phyloP scores from a whole-genome alignment of 257 asterid genomes.

The Solanum megistacrolobum region DNA sequence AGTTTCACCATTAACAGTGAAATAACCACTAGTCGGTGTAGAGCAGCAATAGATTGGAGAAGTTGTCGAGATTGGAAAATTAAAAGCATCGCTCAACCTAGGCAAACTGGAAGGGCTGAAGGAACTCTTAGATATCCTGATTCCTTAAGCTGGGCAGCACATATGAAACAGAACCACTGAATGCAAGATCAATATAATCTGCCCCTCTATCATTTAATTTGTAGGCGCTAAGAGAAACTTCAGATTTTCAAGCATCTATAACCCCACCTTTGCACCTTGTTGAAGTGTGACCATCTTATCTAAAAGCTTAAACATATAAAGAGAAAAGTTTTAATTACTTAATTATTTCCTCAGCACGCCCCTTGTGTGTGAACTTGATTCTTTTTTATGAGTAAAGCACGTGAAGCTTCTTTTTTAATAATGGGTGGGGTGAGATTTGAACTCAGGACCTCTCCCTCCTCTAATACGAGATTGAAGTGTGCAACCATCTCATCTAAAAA shows the following conservation, averaged over 20 bases:
- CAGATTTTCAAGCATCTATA: neutral
- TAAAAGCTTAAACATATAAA: neutral
- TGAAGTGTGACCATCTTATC: neutral
- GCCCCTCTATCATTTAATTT: neutral
- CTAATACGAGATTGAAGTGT: neutral
- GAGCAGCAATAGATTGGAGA: neutral
- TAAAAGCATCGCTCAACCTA: neutral
- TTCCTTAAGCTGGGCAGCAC: neutral
- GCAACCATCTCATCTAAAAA: neutral
- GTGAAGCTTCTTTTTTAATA: neutral
- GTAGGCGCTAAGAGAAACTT: neutral
- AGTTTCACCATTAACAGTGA: neutral
- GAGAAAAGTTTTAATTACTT: neutral
- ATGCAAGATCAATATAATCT: neutral
- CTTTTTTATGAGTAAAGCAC: neutral
- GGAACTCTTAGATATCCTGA: neutral
- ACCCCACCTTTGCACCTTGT: neutral
- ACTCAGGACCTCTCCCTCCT: neutral
- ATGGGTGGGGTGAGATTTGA: neutral
- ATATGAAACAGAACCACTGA: neutral
- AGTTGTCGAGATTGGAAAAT: neutral
- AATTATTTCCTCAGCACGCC: neutral
- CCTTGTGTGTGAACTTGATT: neutral
- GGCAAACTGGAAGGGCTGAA: neutral
- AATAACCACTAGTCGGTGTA: neutral